Conservation (phyloP, 306 rosid genomes). For the Ceratonia siliqua region DNA sequence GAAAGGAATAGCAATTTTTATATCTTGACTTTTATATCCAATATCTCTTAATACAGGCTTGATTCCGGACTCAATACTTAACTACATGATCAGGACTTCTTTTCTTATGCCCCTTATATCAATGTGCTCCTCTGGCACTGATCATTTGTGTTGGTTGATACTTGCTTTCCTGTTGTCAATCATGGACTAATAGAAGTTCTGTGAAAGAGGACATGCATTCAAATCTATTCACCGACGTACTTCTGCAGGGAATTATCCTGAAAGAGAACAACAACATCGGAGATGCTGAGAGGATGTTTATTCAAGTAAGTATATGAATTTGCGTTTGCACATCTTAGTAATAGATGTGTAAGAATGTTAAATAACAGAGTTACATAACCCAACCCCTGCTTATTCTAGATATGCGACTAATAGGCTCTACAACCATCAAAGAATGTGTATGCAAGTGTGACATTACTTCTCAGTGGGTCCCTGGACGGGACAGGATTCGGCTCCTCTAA, state of each 20-base stretch:
- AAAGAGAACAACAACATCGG: slow-evolving; percentile 82
- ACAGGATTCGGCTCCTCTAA: no score
- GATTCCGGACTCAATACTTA: not conserved
- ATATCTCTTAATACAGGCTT: not conserved
- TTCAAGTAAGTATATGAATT: slow-evolving; percentile 69
- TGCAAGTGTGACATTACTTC: not conserved
- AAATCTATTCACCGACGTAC: slow-evolving; percentile 21
- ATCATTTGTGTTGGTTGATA: not conserved
- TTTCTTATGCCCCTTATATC: not conserved
- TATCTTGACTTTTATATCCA: not conserved
- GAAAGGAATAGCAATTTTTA: not conserved
- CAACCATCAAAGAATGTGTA: not conserved
- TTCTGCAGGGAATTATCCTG: slow-evolving; percentile 79
- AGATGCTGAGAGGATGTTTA: slow-evolving; percentile 95
- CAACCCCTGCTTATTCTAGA: not conserved
- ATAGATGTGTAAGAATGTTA: not conserved
- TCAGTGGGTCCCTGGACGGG: no score
- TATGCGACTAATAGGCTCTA: not conserved
- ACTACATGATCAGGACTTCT: not conserved
- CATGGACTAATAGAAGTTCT: not conserved
- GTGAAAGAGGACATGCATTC: slow-evolving; percentile 15
- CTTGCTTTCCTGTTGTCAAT: not conserved
- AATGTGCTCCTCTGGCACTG: not conserved
- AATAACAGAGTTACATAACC: not conserved
- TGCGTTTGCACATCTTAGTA: not conserved